Base-by-base conservation (phyloP, 2,329 filamentous ascomycete genomes). In the Hymenoscyphus repandus region DNA sequence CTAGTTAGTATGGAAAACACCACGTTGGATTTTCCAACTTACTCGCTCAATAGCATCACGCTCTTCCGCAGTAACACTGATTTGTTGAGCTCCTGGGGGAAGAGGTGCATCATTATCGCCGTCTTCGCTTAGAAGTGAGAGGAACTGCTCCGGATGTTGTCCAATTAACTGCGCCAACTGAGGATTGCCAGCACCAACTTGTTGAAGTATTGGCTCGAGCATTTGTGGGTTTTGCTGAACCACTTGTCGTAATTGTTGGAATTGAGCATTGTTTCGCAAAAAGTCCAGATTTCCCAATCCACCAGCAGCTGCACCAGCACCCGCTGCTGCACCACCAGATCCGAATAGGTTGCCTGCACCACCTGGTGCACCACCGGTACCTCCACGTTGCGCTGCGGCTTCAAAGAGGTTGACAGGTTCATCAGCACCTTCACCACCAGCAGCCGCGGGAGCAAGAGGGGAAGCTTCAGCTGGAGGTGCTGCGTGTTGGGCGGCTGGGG, bases 191-290 rank as follows among this genome's bases (percentile, higher is more conserved):
- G 90, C 87, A 33, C 90, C 91, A 34, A 99, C 89, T 71, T 96
- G 91, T 71, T 97, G 92, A 50, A 99, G 77, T 61, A 99, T 97
- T 6, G 93, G 92, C 74, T 99, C 93, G 18, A 99, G 85, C 93
- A 99, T 99, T 68, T 93, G 88, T 15, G 93, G 93, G 69, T 97
- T 89, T 70, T 96, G 91, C 72, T 99, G 93, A 40, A 99, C 92
- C 18, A 99, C 86, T 72, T 96, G 91, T 57, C 93, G 87, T 53
- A 99, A 81, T 72, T 99, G 93, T 73, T 97, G 93, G 74, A 99
- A 99, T 70, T 97, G 92, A 20, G 91, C 86, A 69, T 97, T 97
- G 70, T 91, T 89, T 65, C 93, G 86, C 50, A 99, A 76, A 69
- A 96, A 97, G 58, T 97, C 92, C 52, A 99, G 81, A 65, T 91